Conservation (phyloP, 331 rosid genomes). For the Quercus tomentella region DNA sequence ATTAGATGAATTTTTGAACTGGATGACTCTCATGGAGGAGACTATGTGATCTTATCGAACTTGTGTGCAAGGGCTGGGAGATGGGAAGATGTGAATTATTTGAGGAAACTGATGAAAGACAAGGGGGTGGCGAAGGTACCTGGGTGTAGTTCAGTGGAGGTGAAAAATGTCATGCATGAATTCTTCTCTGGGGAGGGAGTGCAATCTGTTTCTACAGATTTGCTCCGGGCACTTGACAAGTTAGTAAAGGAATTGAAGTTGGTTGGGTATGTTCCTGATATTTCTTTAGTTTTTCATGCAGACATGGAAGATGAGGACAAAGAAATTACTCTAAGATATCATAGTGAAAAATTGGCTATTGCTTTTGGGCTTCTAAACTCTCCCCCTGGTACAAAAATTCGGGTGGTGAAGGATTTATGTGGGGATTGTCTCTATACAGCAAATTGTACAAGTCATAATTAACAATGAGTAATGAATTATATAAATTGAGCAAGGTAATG, state of each 20-base stretch:
- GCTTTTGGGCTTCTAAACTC: slow-evolving; percentile 73
- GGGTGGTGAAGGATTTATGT: slow-evolving; percentile 83
- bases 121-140: slow-evolving; percentile 70
- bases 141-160: slow-evolving; percentile 84
- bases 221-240: slow-evolving; percentile 66
- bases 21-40: slow-evolving; percentile 90
- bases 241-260: slow-evolving; percentile 65
- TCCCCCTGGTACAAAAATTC: slow-evolving; percentile 62
- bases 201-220: slow-evolving; percentile 35
- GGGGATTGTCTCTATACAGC: slow-evolving; percentile 70
- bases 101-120: slow-evolving; percentile 68
- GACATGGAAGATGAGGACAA: slow-evolving; percentile 64
- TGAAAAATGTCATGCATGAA: slow-evolving; percentile 77
- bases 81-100: slow-evolving; percentile 76
- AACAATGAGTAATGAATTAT: too few species aligned
- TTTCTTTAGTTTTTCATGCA: slow-evolving; percentile 64
- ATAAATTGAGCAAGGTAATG: too few species aligned
- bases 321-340: slow-evolving; percentile 70
- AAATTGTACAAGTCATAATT: slow-evolving; percentile 8
- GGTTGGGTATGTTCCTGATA: slow-evolving; percentile 78
- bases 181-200: slow-evolving; percentile 84
- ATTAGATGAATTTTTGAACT: slow-evolving; percentile 54
- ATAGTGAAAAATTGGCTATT: slow-evolving; percentile 85
- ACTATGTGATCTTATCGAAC: slow-evolving; percentile 76
- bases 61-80: slow-evolving; percentile 63